Base-by-base conservation (phyloP, 2,329 filamentous ascomycete genomes). In the Grosmannia penicillata region DNA sequence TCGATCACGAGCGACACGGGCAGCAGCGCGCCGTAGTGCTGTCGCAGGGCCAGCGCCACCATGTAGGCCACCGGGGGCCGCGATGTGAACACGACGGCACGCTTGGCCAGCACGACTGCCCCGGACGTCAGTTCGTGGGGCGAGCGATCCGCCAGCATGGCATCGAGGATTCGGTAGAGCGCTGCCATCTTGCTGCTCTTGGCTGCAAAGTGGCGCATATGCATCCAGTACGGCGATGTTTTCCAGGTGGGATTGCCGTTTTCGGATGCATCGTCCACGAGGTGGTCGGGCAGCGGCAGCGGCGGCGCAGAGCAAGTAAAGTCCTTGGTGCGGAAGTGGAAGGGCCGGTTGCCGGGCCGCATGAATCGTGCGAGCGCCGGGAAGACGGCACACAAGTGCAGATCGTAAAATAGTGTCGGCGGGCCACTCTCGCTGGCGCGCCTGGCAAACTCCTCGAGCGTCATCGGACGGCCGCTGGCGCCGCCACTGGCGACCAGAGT, bases 311-410 rank as follows among this genome's bases (percentile, higher is more conserved):
- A 37, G 7, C n/a, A 15, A 10, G 5, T 9, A 18, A 37, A 30
- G 21, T 37, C 35, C 14, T n/a, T 6, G n/a, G 6, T 19, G 11
- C 34, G 34, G 14, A 36, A 36, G 2, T 15, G 3, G 14, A 33
- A 33, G 6, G 8, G 21, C 21, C 11, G 14, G 4, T 18, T 14
- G n/a, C 22, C 5, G 15, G 17, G 14, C 17, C 29, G 24, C 11
- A 36, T 13, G 15, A 18, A 19, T 11, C 13, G 13, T 3, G 34
- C 34, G n/a, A 36, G 25, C 8, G 25, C 18, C 14, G 34, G 34
- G 23, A 36, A 36, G 9, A 36, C 34, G 18, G 34, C 34, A 17
- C 34, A 36, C 8, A 36, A 19, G 8, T 36, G 25, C 7, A 36
- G 34, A n/a, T 36, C 26, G 26, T 36, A 36, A 15, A 36, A 36